These are phyloP conservation scores for Trypanosoma brucei DNA, from an alignment of 208 protist species.

Conservation along the genomic window DNA sequence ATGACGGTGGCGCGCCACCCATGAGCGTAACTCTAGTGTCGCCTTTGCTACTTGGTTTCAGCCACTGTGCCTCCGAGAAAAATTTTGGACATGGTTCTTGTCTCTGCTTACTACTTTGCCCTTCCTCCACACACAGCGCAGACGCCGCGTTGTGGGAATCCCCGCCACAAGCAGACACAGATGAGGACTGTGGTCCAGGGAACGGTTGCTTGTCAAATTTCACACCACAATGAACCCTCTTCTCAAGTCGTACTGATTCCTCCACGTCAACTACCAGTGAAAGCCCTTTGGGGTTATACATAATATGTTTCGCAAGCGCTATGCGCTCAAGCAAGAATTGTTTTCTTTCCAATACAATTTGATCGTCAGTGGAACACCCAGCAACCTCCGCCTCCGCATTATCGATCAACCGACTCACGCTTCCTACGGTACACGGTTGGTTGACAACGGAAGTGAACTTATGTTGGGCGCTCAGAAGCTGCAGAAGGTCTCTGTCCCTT, in stretches of 20 bases:
- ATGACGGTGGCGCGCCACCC: not conserved
- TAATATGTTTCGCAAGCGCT: conserved; percentile 1
- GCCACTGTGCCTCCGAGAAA: not conserved
- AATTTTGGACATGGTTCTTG: not conserved
- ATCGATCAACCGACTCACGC: conserved; percentile 37
- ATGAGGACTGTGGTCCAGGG: not conserved
- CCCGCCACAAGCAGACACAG: not conserved
- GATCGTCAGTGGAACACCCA: not conserved
- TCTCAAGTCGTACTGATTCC: conserved; percentile 3
- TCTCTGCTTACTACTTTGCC: too few relatives aligned
- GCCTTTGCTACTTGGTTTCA: not conserved
- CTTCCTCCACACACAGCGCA: too few relatives aligned
- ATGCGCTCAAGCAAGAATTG: conserved; percentile 7
- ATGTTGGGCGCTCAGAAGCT: conserved; percentile 50
- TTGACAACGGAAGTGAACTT: conserved; percentile 39
- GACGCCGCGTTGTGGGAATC: not conserved
- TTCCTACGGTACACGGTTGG: conserved; percentile 40
- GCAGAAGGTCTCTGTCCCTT: conserved; percentile 29
- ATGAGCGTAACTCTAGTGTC: not conserved
- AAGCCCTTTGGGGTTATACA: conserved; percentile 8
- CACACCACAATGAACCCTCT: not conserved
- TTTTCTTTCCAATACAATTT: not conserved
- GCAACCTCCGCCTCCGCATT: conserved; percentile 38
- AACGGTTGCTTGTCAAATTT: not conserved
- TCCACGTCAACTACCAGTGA: conserved; percentile 6